A percentile compares a stretch with the other conserved stretches of the same genome.
phyloP scores from a whole-genome alignment of 202 grass and related monocot genomes.

The Musa balbisiana region DNA sequence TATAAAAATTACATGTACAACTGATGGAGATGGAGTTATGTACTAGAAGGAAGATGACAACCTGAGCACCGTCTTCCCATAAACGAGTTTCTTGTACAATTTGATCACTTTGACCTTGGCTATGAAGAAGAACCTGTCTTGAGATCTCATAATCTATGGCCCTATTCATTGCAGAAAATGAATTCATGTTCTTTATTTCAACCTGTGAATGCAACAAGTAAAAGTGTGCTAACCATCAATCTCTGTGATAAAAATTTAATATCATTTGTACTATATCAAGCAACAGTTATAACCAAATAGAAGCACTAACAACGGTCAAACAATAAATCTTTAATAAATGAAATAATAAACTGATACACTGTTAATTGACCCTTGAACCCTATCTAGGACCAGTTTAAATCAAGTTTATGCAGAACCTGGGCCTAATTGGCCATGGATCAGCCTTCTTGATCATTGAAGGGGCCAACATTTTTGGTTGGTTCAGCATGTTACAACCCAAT shows the following conservation, averaged over 20 bases:
- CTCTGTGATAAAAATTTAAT: background rate
- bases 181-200: constrained; percentile 99
- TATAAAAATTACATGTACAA: constrained; percentile 1
- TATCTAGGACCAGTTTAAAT: background rate
- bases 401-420: background rate
- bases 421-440: background rate
- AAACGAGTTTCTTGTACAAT: constrained; percentile 98
- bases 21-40: constrained; percentile 23
- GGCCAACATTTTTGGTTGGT: no score
- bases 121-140: constrained; percentile 74
- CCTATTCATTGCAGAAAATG: constrained; percentile 89
- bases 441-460: background rate
- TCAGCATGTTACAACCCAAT: no score
- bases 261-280: background rate
- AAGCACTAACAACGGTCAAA: background rate
- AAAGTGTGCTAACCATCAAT: constrained; percentile 23
- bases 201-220: constrained; percentile 41
- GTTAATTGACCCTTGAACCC: background rate
- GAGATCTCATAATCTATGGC: constrained; percentile 92
- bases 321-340: background rate
- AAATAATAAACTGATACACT: background rate
- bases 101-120: constrained; percentile 59
- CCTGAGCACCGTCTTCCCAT: constrained; percentile 89
- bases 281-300: background rate
- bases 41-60: constrained; percentile 11